Evolutionary conservation across 768 basidiomycete species (phyloP), one percentile per base, ranked within the genome.

Genomic region (Tricholomella constricta): DNA sequence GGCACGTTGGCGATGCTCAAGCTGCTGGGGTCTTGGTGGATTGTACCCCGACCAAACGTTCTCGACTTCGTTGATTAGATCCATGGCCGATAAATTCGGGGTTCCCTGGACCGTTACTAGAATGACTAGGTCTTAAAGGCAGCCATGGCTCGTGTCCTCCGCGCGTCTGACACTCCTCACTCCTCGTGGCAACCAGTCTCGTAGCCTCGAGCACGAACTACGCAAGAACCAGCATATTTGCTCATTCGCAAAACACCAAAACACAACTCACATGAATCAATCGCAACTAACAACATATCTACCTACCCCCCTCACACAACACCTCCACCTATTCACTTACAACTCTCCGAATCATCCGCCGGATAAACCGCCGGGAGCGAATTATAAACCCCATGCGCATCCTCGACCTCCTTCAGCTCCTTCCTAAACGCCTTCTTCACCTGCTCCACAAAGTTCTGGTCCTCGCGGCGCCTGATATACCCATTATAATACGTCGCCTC

Each of bases 41-140:
- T 51, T 50, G 32, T 50, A 59, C 57, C 8, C 58, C 58, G 15
- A 55, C 54, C 12, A 59, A 55, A 37, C 54, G 48, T 15, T 45
- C 54, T 31, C 50, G 57, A 20, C 46, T 59, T 42, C 51, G 50
- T 35, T 59, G 31, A 48, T 10, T 31, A 11, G 29, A 6, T 32
- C 14, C 29, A 32, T 32, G 10, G 9, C 31, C 10, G 31, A 10
- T 10, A 9, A 14, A 32, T 11, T 32, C 31, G n/a, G n/a, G n/a
- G n/a, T n/a, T n/a, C n/a, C n/a, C n/a, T n/a, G n/a, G n/a, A n/a
- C n/a, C n/a, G n/a, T n/a, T n/a, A n/a, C n/a, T n/a, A n/a, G n/a
- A n/a, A n/a, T n/a, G n/a, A n/a, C n/a, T n/a, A n/a, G n/a, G n/a
- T n/a, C n/a, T n/a, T n/a, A n/a, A n/a, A n/a, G n/a, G n/a, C n/a